phyloP scores from a whole-genome alignment of 805 yeast genomes.

The Starmerella potacharoeniae region DNA sequence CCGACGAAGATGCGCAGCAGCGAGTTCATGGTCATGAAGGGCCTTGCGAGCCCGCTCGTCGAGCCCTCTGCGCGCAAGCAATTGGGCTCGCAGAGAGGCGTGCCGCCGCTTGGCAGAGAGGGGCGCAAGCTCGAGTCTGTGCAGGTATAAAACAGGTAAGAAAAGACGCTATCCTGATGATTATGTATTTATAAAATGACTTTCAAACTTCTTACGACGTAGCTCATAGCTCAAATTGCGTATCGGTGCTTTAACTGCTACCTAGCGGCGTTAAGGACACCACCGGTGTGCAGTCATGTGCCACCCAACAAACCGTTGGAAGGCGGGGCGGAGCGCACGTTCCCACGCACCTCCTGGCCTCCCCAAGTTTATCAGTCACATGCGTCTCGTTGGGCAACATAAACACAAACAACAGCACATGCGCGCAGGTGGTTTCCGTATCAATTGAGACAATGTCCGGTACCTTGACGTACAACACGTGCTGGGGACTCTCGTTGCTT shows the following conservation, averaged over 20 bases:
- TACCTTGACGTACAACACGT: not conserved
- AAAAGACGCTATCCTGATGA: not conserved
- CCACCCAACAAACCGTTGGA: not conserved
- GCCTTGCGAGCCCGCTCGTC: constrained; percentile 87
- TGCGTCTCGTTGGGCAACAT: constrained; percentile 1
- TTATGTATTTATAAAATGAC: not conserved
- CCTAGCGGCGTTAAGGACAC: no score
- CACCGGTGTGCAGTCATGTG: no score
- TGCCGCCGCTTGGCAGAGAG: constrained; percentile 73
- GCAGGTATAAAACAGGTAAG: no score
- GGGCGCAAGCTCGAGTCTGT: constrained; percentile 34
- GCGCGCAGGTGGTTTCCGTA: not conserved
- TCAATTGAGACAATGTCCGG: not conserved
- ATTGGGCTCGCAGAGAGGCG: constrained; percentile 41
- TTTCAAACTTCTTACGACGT: no score
- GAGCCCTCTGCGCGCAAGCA: constrained; percentile 34
- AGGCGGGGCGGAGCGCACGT: not conserved
- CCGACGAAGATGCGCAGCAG: constrained; percentile 60
- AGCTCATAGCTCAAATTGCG: no score
- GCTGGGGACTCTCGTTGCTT: not conserved
- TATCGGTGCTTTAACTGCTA: no score
- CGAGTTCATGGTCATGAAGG: constrained; percentile 77
- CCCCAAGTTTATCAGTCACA: not conserved
- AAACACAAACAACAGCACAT: not conserved
- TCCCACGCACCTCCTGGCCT: not conserved